Percentiles rank a stretch among this genome's conserved stretches.
Conservation (phyloP, 768 basidiomycete species). For the Grammothele lineata region DNA sequence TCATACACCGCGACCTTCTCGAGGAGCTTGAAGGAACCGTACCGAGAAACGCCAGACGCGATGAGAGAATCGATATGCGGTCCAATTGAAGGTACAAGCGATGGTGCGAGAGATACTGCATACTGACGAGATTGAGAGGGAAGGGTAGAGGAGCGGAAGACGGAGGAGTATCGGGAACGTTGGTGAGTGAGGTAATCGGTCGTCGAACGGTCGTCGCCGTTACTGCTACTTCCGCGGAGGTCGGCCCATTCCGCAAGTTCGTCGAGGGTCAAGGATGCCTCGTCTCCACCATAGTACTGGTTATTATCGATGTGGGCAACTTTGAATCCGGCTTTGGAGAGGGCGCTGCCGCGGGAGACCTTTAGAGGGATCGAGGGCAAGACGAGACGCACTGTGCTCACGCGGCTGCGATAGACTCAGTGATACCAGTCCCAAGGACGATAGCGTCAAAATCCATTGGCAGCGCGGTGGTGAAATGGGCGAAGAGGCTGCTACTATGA, state of each 20-base stretch:
- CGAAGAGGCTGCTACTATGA: too few relatives aligned
- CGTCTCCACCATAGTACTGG: conserved; percentile 77
- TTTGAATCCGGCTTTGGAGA: conserved; percentile 83
- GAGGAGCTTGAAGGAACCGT: conserved; percentile 86
- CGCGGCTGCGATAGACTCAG: conserved; percentile 87
- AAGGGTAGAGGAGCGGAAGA: conserved; percentile 39
- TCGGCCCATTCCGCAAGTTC: conserved; percentile 76
- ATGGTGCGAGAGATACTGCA: conserved; percentile 80
- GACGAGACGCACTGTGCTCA: conserved; percentile 38
- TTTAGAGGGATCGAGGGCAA: conserved; percentile 9
- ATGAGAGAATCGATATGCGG: conserved; percentile 76
- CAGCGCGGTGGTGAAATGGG: neutral
- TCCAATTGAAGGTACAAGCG: conserved; percentile 76
- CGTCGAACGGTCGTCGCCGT: conserved; percentile 10
- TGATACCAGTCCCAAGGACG: conserved; percentile 74
- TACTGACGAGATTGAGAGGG: conserved; percentile 64
- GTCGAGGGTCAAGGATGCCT: conserved; percentile 78
- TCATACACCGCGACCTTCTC: conserved; percentile 64
- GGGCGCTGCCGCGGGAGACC: conserved; percentile 48
- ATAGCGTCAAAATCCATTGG: conserved; percentile 58
- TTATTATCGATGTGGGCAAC: conserved; percentile 88
- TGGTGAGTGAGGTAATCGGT: conserved; percentile 25
- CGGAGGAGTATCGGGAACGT: conserved; percentile 34
- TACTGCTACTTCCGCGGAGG: conserved; percentile 22
- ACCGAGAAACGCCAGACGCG: conserved; percentile 79